Conservation (phyloP, 805 yeast species). For the Wickerhamomyces strasburgensis region DNA sequence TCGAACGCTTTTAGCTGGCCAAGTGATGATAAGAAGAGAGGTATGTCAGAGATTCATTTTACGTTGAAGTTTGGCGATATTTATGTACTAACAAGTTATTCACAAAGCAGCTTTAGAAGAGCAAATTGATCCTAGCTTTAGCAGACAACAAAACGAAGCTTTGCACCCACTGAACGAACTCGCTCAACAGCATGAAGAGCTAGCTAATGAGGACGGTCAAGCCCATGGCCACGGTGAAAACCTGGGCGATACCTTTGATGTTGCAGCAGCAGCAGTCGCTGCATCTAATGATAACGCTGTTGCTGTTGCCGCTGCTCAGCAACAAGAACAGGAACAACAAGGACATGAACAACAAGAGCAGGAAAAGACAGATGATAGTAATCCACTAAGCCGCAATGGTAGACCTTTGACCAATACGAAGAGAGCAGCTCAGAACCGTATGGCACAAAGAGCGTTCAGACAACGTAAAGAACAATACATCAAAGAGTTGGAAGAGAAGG, state of each 20-base stretch:
- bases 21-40: conserved; percentile 15
- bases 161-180: conserved; percentile 15
- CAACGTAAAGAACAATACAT: conserved; percentile 77
- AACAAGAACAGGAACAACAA: conserved; percentile 5
- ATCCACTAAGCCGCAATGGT: conserved; percentile 20
- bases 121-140: conserved; percentile 29
- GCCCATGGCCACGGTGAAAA: conserved; percentile 4
- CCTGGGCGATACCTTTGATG: conserved; percentile 23
- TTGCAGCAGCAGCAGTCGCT: conserved; percentile 34
- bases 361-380: conserved; percentile 11
- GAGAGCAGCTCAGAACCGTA: conserved; percentile 88
- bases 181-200: conserved; percentile 10
- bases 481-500: conserved; percentile 71
- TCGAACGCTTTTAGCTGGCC: background rate
- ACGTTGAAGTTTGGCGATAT: background rate
- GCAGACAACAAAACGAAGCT: conserved; percentile 14
- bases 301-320: background rate
- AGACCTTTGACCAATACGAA: conserved; percentile 56
- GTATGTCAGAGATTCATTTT: conserved; percentile 7
- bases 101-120: conserved; percentile 17
- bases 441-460: conserved; percentile 89
- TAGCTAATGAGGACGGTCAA: conserved; percentile 5
- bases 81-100: background rate
- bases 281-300: conserved; percentile 15
- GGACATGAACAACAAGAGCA: conserved; percentile 7